Base-by-base conservation (phyloP, 768 basidiomycete species). In the Trametes sanguinea region DNA sequence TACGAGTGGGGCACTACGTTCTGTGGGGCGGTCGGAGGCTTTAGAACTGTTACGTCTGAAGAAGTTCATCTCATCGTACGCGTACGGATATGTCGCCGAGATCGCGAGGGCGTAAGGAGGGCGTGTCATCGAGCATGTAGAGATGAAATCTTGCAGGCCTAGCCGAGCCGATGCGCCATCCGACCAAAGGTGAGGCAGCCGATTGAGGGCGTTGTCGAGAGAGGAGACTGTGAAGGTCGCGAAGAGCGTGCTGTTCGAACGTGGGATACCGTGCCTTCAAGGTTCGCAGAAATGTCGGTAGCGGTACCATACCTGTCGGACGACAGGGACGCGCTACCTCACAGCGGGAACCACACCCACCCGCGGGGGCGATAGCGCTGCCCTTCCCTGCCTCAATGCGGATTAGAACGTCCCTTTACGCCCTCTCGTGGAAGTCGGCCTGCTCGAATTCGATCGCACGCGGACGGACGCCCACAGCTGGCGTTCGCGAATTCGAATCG, bases 291-390 rank as follows among this genome's bases (percentile, higher is more conserved):
- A 48, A 48, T 48, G 55, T 57, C 55, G 55, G 55, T 47, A 48
- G 55, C 5, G 45, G 8, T 56, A 17, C 54, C 33, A 35, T 37
- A 22, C 46, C 8, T 1, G 37, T 45, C 45, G 33, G 8, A 17
- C 3, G 16, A 13, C 45, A 29, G 35, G 17, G 46, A 48, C 45
- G 45, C 30, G 43, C 13, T 32, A 22, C 14, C 29, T 22, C 11
- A 6, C 6, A 44, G 29, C 3, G 40, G 42, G 39, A 40, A 43
- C 14, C 42, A 14, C 42, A 43, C 42, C 42, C 52, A 11, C 22
- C 33, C 22, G 13, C 33, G 52, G 53, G 40, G 54, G 55, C 46
- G 55, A 57, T 57, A 57, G 46, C n/a, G 46, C 55, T 57, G 46
- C 22, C 11, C 35, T 37, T 37, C 35, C 35, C 35, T 37, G 35